Percentiles rank a stretch among this genome's conserved stretches.
Evolutionary conservation across 2,329 filamentous ascomycete genomes (phyloP).

Genomic region (Microdochium paspali): DNA sequence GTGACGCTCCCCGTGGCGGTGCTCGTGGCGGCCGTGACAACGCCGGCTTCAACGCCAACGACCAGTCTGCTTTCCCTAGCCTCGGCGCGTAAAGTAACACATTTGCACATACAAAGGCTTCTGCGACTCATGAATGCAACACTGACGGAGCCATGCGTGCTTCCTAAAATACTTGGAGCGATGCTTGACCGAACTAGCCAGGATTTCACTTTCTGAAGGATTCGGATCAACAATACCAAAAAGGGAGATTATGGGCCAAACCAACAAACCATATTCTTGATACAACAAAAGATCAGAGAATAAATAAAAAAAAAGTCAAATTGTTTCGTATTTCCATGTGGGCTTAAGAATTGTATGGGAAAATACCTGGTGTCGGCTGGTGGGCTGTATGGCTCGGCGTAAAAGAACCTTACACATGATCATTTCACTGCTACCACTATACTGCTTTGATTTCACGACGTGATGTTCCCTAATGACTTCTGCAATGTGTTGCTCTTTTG

Average conservation of each 20-base stretch:
- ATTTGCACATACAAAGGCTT: background rate
- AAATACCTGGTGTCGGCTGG: background rate
- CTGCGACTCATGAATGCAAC: background rate
- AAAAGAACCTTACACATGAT: background rate
- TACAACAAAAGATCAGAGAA: background rate
- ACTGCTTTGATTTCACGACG: too few relatives aligned
- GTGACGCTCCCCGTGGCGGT: slow-evolving; percentile 30
- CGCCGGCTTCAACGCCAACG: slow-evolving; percentile 44
- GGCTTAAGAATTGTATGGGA: background rate
- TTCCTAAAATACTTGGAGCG: background rate
- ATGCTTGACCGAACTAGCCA: background rate
- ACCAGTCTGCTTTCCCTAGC: slow-evolving; percentile 52
- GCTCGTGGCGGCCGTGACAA: slow-evolving; percentile 39
- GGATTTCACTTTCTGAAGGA: background rate
- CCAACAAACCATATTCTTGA: background rate
- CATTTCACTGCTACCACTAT: background rate
- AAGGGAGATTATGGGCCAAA: background rate
- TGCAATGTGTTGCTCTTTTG: too few relatives aligned
- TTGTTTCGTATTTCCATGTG: background rate
- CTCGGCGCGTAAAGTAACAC: slow-evolving; percentile 37
- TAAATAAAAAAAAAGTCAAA: background rate
- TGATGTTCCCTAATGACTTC: too few relatives aligned
- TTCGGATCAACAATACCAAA: background rate
- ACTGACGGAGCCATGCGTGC: background rate
- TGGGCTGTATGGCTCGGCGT: background rate